Evolutionary conservation across 202 grass and related monocot genomes (phyloP).

Genomic region (Panicum hallii): DNA sequence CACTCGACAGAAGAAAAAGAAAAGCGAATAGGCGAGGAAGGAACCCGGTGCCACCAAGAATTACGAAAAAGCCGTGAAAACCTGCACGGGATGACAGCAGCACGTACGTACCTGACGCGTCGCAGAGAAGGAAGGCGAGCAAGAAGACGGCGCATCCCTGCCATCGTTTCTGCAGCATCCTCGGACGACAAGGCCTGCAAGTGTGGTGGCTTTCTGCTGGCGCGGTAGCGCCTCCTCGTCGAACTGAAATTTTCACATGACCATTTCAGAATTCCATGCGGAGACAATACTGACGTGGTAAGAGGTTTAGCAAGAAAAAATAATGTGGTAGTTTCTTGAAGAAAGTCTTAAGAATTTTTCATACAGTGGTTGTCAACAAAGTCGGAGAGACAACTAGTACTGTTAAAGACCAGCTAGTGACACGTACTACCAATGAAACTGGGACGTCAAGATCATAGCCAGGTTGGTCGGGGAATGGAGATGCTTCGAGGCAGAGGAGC

Average conservation of each 20-base stretch:
- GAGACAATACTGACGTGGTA: neutral
- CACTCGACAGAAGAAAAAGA: neutral
- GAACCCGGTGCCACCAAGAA: constrained; percentile 19
- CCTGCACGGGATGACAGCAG: neutral
- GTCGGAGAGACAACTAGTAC: neutral
- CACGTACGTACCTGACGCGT: constrained; percentile 56
- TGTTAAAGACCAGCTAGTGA: neutral
- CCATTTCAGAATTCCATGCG: neutral
- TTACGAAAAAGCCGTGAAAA: neutral
- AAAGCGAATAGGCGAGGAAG: constrained; percentile 17
- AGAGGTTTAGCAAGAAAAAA: neutral
- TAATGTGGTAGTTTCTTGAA: neutral
- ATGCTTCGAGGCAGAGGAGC: constrained; percentile 16
- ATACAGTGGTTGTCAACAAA: neutral
- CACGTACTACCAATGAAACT: neutral
- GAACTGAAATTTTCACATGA: neutral
- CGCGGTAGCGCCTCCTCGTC: neutral
- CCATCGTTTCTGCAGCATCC: constrained; percentile 63
- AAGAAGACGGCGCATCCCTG: constrained; percentile 48
- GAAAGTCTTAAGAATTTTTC: neutral
- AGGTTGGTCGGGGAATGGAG: neutral
- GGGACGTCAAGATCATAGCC: constrained; percentile 8
- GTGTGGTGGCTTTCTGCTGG: neutral
- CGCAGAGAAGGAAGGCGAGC: constrained; percentile 47
- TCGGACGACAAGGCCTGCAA: neutral